These are phyloP conservation scores for Fusarium avenaceum DNA, from an alignment of 2,329 filamentous ascomycete genomes.

Conservation along the genomic window DNA sequence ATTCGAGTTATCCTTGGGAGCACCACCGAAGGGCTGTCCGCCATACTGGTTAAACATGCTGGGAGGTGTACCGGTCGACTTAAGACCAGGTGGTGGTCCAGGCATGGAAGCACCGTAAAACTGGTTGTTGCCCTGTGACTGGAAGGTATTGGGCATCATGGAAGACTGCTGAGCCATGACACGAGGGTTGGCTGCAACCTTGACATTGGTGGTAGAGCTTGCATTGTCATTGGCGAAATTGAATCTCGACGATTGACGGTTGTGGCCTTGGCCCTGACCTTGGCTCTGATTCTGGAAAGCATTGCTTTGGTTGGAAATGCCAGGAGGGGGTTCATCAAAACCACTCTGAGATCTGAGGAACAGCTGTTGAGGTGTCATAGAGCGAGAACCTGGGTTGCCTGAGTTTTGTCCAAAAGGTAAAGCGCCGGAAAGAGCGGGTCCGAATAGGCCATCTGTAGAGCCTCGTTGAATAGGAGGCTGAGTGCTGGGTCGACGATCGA, in stretches of 20 bases:
- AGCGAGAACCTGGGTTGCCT: conserved; percentile 71
- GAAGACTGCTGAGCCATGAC: conserved; percentile 86
- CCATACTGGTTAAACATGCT: conserved; percentile 96
- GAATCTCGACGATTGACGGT: conserved; percentile 86
- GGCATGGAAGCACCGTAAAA: conserved; percentile 90
- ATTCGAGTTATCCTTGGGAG: conserved; percentile 77
- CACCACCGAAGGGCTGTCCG: conserved; percentile 73
- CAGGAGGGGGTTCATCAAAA: conserved; percentile 72
- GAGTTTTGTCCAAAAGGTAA: conserved; percentile 64
- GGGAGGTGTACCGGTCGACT: conserved; percentile 93
- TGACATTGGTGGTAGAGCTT: conserved; percentile 67
- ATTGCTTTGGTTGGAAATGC: conserved; percentile 62
- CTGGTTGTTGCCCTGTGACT: conserved; percentile 72
- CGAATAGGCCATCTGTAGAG: conserved; percentile 67
- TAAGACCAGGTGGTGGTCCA: conserved; percentile 93
- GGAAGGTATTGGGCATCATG: conserved; percentile 82
- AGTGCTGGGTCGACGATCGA: conserved; percentile 74
- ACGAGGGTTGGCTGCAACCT: conserved; percentile 82
- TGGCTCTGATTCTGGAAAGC: conserved; percentile 64
- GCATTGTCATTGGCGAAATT: conserved; percentile 85
- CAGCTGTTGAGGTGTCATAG: conserved; percentile 85
- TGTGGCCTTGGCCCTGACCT: conserved; percentile 74
- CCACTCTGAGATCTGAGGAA: conserved; percentile 72
- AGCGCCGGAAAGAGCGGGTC: conserved; percentile 60
- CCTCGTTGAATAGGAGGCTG: conserved; percentile 83